Evolutionary conservation across 2,329 filamentous ascomycete species (phyloP).

Genomic region (Ambrosiella xylebori): DNA sequence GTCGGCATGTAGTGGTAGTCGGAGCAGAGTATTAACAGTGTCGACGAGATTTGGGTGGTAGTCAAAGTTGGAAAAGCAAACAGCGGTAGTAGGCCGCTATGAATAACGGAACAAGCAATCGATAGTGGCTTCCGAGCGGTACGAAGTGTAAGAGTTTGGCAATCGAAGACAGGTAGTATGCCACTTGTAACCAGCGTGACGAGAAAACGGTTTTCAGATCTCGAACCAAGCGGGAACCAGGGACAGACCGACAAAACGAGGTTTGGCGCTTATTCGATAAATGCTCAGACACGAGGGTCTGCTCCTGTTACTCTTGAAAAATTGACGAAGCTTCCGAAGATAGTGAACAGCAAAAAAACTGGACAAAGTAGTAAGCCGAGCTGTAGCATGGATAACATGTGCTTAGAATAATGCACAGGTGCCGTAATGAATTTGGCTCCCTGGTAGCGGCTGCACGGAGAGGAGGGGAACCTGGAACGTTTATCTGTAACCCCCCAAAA

Average conservation of each 20-base stretch:
- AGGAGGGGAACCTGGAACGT: too few species aligned
- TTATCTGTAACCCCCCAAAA: too few species aligned
- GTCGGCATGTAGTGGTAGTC: background rate
- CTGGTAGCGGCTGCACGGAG: background rate
- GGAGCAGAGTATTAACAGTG: too few species aligned
- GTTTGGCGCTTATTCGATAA: background rate
- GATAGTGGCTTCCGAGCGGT: too few species aligned
- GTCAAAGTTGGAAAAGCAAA: too few species aligned
- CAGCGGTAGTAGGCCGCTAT: too few species aligned
- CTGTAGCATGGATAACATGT: background rate
- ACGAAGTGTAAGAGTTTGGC: too few species aligned
- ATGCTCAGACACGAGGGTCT: too few species aligned
- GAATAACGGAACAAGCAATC: too few species aligned
- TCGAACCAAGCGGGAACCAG: background rate
- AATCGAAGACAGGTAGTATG: too few species aligned
- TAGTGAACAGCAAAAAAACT: background rate
- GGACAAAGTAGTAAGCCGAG: background rate
- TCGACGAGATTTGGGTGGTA: too few species aligned
- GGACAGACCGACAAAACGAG: background rate
- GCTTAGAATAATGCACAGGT: background rate
- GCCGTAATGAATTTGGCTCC: background rate
- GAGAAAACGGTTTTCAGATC: background rate
- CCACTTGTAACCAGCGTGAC: background rate
- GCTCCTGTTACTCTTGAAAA: background rate
- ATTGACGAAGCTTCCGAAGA: background rate